Conservation (phyloP, 495 filamentous ascomycete genomes). For the Neurospora pannonica region DNA sequence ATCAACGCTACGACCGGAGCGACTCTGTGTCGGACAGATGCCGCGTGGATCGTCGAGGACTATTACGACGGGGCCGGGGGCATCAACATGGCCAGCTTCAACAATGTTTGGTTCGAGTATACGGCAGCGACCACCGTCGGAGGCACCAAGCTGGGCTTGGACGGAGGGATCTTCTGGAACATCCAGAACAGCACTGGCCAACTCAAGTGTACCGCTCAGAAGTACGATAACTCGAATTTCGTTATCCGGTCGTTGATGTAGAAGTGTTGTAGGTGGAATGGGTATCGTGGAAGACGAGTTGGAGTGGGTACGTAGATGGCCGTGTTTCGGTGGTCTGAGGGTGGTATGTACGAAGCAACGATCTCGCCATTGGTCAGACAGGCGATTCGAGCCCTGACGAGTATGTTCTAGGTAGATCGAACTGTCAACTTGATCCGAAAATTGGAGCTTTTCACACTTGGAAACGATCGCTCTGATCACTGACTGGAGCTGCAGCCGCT, state of each 20-base stretch:
- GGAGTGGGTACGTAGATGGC: neutral
- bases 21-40: constrained; percentile 21
- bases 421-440: neutral
- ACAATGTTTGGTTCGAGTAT: constrained; percentile 28
- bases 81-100: constrained; percentile 25
- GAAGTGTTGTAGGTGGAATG: neutral
- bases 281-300: neutral
- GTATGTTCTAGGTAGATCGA: neutral
- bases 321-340: neutral
- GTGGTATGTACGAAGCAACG: neutral
- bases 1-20: constrained; percentile 30
- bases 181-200: constrained; percentile 11
- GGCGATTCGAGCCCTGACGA: too few species aligned
- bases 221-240: constrained; percentile 19
- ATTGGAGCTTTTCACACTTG: neutral
- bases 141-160: constrained; percentile 14
- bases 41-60: constrained; percentile 34
- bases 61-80: constrained; percentile 17
- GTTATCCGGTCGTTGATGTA: constrained; percentile 4
- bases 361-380: too few species aligned
- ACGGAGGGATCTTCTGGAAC: constrained; percentile 19
- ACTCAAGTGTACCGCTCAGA: constrained; percentile 13
- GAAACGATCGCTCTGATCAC: neutral
- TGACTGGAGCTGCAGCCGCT: neutral
- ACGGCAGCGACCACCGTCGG: constrained; percentile 11